Percentiles rank a stretch among this genome's conserved stretches.
Conservation (phyloP, 495 filamentous ascomycete genomes). For the Lasiosphaeriaceae sp. region DNA sequence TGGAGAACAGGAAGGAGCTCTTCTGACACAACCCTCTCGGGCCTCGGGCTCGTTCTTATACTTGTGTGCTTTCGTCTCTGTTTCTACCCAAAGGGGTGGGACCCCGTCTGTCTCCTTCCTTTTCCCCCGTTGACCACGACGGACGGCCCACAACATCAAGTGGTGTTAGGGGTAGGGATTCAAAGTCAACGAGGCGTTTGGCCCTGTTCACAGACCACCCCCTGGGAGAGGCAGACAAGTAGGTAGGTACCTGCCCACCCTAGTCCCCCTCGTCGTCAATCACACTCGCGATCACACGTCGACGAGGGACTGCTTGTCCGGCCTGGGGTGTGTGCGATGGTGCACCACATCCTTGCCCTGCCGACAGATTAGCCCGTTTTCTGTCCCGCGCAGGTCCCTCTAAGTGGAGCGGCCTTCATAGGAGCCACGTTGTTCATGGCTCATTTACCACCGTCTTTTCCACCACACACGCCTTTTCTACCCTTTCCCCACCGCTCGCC, state of each 20-base stretch:
- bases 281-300: slow-evolving; percentile 26
- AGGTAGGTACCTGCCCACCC: slow-evolving; percentile 1
- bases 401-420: slow-evolving; percentile 26
- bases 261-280: slow-evolving; percentile 9
- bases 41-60: slow-evolving; percentile 20
- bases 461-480: slow-evolving; percentile 21
- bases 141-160: slow-evolving; percentile 2
- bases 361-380: slow-evolving; percentile 32
- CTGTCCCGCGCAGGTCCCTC: slow-evolving; percentile 23
- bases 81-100: slow-evolving; percentile 6
- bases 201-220: background rate
- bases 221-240: background rate
- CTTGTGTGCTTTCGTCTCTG: slow-evolving; percentile 4
- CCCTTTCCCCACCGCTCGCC: slow-evolving; percentile 9
- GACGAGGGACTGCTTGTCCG: slow-evolving; percentile 11
- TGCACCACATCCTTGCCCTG: slow-evolving; percentile 21
- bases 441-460: slow-evolving; percentile 26
- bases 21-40: slow-evolving; percentile 7
- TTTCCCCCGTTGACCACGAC: slow-evolving; percentile 10
- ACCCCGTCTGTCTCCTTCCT: background rate
- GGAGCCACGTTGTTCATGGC: slow-evolving; percentile 38
- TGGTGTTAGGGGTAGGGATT: slow-evolving; percentile 1
- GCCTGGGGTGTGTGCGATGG: slow-evolving; percentile 8
- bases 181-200: background rate
- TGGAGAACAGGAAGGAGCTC: background rate